phyloP scores from a whole-genome alignment of 2,329 filamentous ascomycete species.

The Sporothrix curviconia region DNA sequence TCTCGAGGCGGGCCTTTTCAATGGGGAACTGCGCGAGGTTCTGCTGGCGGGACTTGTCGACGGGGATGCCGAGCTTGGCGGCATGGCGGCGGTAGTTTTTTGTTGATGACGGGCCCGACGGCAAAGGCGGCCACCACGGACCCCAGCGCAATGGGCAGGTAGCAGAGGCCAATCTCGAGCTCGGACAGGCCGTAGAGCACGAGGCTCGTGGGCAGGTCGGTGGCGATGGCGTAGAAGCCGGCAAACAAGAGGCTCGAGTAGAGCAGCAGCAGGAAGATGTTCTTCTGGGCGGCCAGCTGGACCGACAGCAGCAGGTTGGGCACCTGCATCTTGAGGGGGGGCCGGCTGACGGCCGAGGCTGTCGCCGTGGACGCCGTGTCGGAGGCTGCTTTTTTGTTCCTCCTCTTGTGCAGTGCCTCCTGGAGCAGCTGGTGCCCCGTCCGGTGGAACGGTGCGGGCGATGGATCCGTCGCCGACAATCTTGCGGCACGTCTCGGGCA shows the following conservation, averaged over 20 bases:
- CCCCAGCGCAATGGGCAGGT: conserved; percentile 44
- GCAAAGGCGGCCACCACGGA: conserved; percentile 40
- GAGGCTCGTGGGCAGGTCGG: conserved; percentile 40
- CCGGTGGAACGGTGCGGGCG: conserved; percentile 18
- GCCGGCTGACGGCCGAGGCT: background rate
- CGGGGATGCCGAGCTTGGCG: conserved; percentile 41
- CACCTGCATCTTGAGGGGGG: conserved; percentile 16
- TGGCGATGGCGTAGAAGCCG: conserved; percentile 43
- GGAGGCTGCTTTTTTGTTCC: background rate
- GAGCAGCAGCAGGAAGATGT: conserved; percentile 52
- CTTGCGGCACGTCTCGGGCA: conserved; percentile 47
- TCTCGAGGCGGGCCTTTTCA: conserved; percentile 43
- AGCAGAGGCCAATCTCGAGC: conserved; percentile 46
- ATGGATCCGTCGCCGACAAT: conserved; percentile 49
- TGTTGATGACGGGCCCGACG: conserved; percentile 54
- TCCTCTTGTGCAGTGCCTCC: background rate
- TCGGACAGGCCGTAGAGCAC: conserved; percentile 51
- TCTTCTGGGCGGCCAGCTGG: conserved; percentile 72
- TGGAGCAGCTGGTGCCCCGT: conserved; percentile 15
- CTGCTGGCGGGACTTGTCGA: conserved; percentile 46
- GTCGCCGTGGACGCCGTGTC: background rate
- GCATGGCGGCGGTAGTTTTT: conserved; percentile 62
- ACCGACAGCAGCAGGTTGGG: conserved; percentile 77
- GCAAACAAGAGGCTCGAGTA: conserved; percentile 41
- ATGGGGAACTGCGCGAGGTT: conserved; percentile 45